Base-by-base conservation (phyloP, 257 asterid species). In the Salvia splendens region DNA sequence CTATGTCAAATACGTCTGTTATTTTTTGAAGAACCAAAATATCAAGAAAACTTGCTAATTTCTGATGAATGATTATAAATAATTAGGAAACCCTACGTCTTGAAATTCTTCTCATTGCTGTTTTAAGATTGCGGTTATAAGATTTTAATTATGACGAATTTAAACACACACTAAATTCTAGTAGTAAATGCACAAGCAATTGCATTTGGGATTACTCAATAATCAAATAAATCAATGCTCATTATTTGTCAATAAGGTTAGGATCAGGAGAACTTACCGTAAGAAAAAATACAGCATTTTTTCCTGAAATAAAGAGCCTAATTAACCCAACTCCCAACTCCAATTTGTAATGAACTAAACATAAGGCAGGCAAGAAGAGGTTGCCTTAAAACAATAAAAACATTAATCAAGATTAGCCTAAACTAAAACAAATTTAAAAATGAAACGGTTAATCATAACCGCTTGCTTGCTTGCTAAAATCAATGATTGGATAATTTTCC, bases 321-420 rank as follows among this genome's bases (percentile, higher is more conserved):
- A 40, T 24, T 24, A 24, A 3, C 48, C 67, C 59, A 71, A 17
- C 52, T 1, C 2, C 30, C 30, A 1, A 20, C 24, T 20, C 24
- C 24, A 24, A 24, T 24, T 8, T 6, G 45, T 42, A 54, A 38
- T 50, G 49, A 68, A 42, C 33, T n/a, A 49, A 68, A 61, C 58
- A 24, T 2, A 36, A 35, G 58, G 63, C 67, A 73, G 30, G 30
- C 38, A n/a, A 43, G 48, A 65, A 43, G 9, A 24, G 1, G 30
- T 10, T 50, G 52, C 62, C 61, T 12, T 15, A 50, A 8, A 61
- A 69, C 64, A 24, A 24, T 0, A 24, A 61, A 38, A 43, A 53
- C 70, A 64, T 40, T 72, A 75, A 54, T 32, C 52, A 65, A 65
- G 59, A 69, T 32, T 49, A 46, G 62, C 55, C 75, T 55, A 20